Evolutionary conservation across 2,329 filamentous ascomycete species (phyloP).

Genomic region (Apiospora arundinis): DNA sequence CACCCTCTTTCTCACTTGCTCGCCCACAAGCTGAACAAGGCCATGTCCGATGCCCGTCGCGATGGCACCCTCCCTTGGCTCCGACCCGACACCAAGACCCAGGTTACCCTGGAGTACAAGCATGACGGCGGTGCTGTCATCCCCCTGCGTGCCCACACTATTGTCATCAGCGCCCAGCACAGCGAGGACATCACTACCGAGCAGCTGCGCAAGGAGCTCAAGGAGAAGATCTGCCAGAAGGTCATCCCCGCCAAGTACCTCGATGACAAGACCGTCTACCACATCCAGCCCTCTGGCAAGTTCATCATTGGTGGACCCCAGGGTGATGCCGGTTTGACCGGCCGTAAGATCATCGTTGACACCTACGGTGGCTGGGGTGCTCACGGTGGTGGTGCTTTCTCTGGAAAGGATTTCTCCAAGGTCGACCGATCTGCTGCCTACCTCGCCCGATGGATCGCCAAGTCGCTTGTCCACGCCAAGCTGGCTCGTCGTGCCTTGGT

Average conservation of each 20-base stretch:
- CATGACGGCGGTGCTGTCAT: conserved; percentile 94
- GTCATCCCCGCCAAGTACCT: conserved; percentile 92
- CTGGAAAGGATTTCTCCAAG: conserved; percentile 99
- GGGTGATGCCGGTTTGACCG: conserved; percentile 97
- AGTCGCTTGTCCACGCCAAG: conserved; percentile 89
- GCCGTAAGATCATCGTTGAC: conserved; percentile 99
- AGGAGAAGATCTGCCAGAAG: conserved; percentile 96
- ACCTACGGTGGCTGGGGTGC: conserved; percentile 99
- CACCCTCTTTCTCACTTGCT: conserved; percentile 93
- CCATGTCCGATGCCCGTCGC: conserved; percentile 88
- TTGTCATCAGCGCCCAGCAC: conserved; percentile 97
- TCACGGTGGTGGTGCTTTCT: conserved; percentile 99
- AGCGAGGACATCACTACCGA: conserved; percentile 86
- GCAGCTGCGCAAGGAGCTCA: conserved; percentile 90
- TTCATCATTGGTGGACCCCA: conserved; percentile 99
- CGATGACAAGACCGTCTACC: conserved; percentile 93
- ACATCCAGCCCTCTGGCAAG: conserved; percentile 97
- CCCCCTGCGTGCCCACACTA: conserved; percentile 91
- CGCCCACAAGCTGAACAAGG: conserved; percentile 95
- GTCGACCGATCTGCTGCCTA: conserved; percentile 98
- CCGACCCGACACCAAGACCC: conserved; percentile 98
- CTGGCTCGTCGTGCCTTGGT: conserved; percentile 93
- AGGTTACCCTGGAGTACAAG: conserved; percentile 98
- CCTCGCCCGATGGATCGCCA: conserved; percentile 97
- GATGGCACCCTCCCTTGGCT: conserved; percentile 92